A percentile compares a stretch with the other conserved stretches of the same genome.
phyloP scores from a whole-genome alignment of 1,139 yeast species.

The Diutina catenulata region DNA sequence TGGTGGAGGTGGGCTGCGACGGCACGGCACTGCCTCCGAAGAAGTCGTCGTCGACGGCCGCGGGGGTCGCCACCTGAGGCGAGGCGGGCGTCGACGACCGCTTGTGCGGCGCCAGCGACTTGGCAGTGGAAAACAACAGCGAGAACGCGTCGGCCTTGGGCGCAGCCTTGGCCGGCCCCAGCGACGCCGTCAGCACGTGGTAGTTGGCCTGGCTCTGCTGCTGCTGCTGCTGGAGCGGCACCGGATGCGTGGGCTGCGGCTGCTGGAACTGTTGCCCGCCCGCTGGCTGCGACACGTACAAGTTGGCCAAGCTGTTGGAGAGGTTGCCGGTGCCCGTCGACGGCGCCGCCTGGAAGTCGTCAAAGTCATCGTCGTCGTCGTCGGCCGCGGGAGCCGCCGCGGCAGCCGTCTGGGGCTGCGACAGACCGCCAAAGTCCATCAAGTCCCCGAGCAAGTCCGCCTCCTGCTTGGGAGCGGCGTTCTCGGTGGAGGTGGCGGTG shows the following conservation, averaged over 20 bases:
- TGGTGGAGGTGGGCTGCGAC: not conserved
- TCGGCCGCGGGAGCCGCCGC: slow-evolving; percentile 18
- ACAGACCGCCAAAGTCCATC: slow-evolving; percentile 34
- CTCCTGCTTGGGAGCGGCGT: slow-evolving; percentile 20
- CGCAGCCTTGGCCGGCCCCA: slow-evolving; percentile 22
- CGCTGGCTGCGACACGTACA: slow-evolving; percentile 17
- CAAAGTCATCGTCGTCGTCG: slow-evolving; percentile 83
- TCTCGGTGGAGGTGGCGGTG: slow-evolving; percentile 29
- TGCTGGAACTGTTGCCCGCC: not conserved
- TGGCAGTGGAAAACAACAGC: slow-evolving; percentile 65
- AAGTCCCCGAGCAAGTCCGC: slow-evolving; percentile 43
- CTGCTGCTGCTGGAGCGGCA: slow-evolving; percentile 10
- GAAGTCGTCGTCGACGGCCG: slow-evolving; percentile 14
- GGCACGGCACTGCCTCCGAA: slow-evolving; percentile 10
- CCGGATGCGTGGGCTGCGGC: slow-evolving; percentile 6
- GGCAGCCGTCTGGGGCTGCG: slow-evolving; percentile 14
- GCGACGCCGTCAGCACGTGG: slow-evolving; percentile 7
- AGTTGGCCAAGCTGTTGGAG: slow-evolving; percentile 28
- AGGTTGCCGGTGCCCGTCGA: slow-evolving; percentile 21
- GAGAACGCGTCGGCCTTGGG: slow-evolving; percentile 65
- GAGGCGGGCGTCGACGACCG: slow-evolving; percentile 11
- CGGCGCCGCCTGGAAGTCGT: slow-evolving; percentile 83
- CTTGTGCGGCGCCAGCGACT: too few relatives aligned
- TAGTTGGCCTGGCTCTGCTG: slow-evolving; percentile 3
- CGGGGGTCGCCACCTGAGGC: slow-evolving; percentile 7